A percentile compares a stretch with the other conserved stretches of the same genome.
Evolutionary conservation across 148 eudicot genomes (phyloP).

Genomic region (Rhododendron simsii): DNA sequence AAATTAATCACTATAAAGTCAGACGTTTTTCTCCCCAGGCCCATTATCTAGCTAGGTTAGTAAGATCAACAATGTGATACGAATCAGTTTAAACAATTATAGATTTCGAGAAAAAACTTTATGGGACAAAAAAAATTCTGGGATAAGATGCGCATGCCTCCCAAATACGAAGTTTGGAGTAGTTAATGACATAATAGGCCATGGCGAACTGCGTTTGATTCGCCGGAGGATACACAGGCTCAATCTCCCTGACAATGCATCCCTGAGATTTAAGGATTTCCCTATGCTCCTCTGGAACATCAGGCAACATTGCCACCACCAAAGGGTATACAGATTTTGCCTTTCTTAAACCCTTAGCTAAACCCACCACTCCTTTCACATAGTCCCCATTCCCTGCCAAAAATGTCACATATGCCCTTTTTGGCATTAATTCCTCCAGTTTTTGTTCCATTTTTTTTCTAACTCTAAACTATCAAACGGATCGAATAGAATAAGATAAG

Average conservation of each 20-base stretch:
- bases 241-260: conserved; percentile 22
- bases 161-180: conserved; percentile 31
- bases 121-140: neutral
- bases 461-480: neutral
- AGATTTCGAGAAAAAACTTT: neutral
- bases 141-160: conserved; percentile 7
- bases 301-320: conserved; percentile 28
- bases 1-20: neutral
- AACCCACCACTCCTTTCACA: conserved; percentile 31
- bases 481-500: neutral
- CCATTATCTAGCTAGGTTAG: neutral
- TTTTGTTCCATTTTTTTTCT: neutral
- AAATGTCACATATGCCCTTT: conserved; percentile 29
- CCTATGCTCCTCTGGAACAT: conserved; percentile 25
- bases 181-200: conserved; percentile 30
- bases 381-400: conserved; percentile 31
- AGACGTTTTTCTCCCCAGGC: neutral
- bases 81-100: too few species aligned
- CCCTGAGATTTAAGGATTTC: conserved; percentile 18
- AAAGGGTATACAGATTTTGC: conserved; percentile 19
- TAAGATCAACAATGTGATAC: too few species aligned
- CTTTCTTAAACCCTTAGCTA: conserved; percentile 31
- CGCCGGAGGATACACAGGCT: conserved; percentile 19
- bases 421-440: neutral
- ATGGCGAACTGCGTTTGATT: conserved; percentile 25